Evolutionary conservation across 2,329 filamentous ascomycete species (phyloP), one percentile per base, ranked within the genome.

Genomic region (Pseudogymnoascus verrucosus): DNA sequence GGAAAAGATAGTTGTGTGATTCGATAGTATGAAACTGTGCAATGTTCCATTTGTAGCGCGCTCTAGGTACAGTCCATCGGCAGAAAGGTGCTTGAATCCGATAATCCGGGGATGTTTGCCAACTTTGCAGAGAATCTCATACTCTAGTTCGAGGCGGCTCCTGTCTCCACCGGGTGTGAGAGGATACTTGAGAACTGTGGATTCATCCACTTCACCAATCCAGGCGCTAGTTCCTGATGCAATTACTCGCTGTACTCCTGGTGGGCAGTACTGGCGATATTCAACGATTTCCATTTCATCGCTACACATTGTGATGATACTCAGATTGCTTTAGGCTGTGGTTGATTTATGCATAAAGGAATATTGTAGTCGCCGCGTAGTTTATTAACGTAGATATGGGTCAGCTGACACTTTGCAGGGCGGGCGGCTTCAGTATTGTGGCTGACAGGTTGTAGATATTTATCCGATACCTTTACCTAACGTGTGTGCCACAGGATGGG

Each of bases 171-270:
- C 63, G 8, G 60, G 62, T 28, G 62, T 63, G 36, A 68, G 66
- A 31, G 67, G 60, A 63, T 69, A 70, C 61, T 70, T 69, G 16
- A 70, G 36, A 61, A 70, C 62, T 19, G 66, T 69, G 4, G 64
- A 67, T 14, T 68, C 64, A 28, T 70, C 65, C 31, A 70, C 67
- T 59, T 68, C 64, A 19, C 68, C 67, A 60, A 70, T 68, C 60
- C 10, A 60, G 37, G 61, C 61, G n/a, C 61, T 62, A 2, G 23
- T 54, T 14, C 40, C 61, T 7, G 40, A 62, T 1, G 61, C 61
- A 21, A 62, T 16, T 21, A 62, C 40, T 19, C 61, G 21, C 19
- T 23, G 39, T 14, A 47, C 40, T 2, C 61, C 61, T 3, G 61
- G 23, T 26, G 61, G 61, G 26, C 28, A 59, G 42, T 62, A 62